Evolutionary conservation across 108 stramenopile genomes (phyloP).

Genomic region (Chaetoceros tenuissimus): DNA sequence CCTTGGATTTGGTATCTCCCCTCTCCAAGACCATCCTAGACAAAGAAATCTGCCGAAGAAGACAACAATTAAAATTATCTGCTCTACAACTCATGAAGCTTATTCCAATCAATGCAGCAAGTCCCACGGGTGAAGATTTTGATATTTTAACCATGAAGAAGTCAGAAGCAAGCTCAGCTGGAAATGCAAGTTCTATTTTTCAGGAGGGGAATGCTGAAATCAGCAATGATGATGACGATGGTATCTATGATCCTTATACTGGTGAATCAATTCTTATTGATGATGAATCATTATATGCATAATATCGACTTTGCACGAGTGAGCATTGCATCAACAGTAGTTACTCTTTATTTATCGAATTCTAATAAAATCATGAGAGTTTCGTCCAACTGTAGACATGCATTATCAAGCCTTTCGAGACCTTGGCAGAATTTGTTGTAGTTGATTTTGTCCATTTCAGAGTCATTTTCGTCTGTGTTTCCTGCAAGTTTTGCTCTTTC

Average conservation of each 20-base stretch:
- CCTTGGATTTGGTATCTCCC: too few relatives aligned
- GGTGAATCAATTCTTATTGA: not conserved
- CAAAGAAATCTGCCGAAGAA: not conserved
- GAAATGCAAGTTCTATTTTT: not conserved
- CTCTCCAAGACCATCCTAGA: too few relatives aligned
- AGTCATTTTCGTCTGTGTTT: conserved; percentile 59
- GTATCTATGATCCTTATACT: not conserved
- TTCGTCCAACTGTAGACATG: conserved; percentile 62
- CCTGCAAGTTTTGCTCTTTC: conserved; percentile 64
- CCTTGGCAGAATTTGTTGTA: conserved; percentile 64
- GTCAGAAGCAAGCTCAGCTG: not conserved
- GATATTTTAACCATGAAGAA: not conserved
- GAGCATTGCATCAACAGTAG: too few relatives aligned
- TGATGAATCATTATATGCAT: not conserved
- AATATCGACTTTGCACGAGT: not conserved
- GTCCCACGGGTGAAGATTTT: not conserved
- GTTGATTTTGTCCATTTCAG: conserved; percentile 57
- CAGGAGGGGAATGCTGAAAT: not conserved
- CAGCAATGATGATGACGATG: not conserved
- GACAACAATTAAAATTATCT: not conserved
- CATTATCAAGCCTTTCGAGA: conserved; percentile 63
- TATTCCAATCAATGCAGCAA: not conserved
- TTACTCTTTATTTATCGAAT: conserved; percentile 15
- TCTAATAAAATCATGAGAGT: conserved; percentile 71
- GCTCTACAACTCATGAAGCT: not conserved